Base-by-base conservation (phyloP, 768 basidiomycete genomes). In the Astraeus odoratus region DNA sequence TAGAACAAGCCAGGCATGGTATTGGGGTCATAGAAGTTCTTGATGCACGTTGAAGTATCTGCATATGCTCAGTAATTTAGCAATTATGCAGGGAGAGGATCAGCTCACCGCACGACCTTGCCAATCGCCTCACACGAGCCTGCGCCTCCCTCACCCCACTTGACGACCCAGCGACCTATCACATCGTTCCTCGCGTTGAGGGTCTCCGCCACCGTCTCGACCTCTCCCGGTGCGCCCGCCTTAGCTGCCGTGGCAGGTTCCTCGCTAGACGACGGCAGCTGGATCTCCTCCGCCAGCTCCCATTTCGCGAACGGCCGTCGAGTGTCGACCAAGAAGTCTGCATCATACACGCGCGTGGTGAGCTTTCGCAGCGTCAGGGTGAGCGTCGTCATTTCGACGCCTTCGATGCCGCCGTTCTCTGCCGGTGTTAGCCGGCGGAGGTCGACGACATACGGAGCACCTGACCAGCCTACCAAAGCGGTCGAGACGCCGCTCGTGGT, bases 161-260 rank as follows among this genome's bases (percentile, higher is more conserved):
- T 72, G 1, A 91, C 87, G 9, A 87, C 67, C 89, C 88, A 90
- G 40, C 84, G 67, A 19, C 89, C 89, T 8, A 85, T 41, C 12
- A 87, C 64, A 13, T 71, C 68, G 0, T 83, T 85, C 10, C 72
- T 66, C 30, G 67, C 60, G 51, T 83, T 75, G 34, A 71, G 52
- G 3, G 85, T 89, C 63, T 90, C 88, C 12, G 90, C 89, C 1
- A 90, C 74, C 1, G 88, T 88, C 64, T 91, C 87, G 53, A 87
- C 80, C 46, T 66, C 55, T 3, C 80, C 81, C 1, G 73, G 67
- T 15, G 48, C 47, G 2, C 65, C 66, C 2, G 63, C 67, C 30
- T 58, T 65, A 13, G 48, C 45, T 1, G 64, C 56, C n/a, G 47
- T 51, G 18, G 56, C 48, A 4, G 63, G 55, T 49, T 72, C 69